Percentiles rank a stretch among this genome's conserved stretches.
Evolutionary conservation across 1,139 yeast genomes (phyloP).

Genomic region (Pneumocystis wakefieldiae): DNA sequence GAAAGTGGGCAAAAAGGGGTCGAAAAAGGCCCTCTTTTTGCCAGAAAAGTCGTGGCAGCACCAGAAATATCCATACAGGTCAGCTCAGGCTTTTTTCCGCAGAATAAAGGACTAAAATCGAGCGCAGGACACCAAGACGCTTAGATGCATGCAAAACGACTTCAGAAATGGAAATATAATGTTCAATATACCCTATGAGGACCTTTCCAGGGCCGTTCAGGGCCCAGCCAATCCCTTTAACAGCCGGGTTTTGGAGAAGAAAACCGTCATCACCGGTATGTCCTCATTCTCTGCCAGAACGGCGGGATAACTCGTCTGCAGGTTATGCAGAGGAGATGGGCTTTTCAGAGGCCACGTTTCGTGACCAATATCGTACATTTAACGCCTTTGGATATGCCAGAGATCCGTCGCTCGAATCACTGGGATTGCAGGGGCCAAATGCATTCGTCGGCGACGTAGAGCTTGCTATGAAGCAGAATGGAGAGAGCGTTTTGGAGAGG

Average conservation of each 20-base stretch:
- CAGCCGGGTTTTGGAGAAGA: conserved; percentile 7
- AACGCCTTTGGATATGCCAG: conserved; percentile 23
- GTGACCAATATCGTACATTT: conserved; percentile 27
- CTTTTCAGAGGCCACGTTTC: conserved; percentile 31
- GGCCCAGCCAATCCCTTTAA: conserved; percentile 17
- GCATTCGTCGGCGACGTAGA: conserved; percentile 18
- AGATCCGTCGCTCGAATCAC: conserved; percentile 18
- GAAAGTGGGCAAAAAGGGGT: not conserved
- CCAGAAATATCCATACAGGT: not conserved
- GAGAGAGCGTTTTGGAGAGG: conserved; percentile 11
- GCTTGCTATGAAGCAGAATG: conserved; percentile 14
- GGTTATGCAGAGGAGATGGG: conserved; percentile 27
- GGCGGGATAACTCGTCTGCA: conserved; percentile 11
- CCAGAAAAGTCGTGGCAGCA: not conserved
- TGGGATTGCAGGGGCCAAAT: conserved; percentile 6
- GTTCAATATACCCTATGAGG: conserved; percentile 14
- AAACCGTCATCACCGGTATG: conserved; percentile 21
- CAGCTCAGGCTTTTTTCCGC: not conserved
- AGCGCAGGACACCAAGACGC: not conserved
- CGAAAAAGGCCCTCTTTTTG: not conserved
- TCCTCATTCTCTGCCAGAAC: not conserved
- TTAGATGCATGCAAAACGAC: not conserved
- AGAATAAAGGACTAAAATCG: not conserved
- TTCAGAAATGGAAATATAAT: not conserved
- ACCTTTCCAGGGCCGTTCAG: conserved; percentile 15